Percentiles rank a stretch among this genome's conserved stretches.
phyloP scores from a whole-genome alignment of 148 eudicot genomes.

The Rheum nobile region DNA sequence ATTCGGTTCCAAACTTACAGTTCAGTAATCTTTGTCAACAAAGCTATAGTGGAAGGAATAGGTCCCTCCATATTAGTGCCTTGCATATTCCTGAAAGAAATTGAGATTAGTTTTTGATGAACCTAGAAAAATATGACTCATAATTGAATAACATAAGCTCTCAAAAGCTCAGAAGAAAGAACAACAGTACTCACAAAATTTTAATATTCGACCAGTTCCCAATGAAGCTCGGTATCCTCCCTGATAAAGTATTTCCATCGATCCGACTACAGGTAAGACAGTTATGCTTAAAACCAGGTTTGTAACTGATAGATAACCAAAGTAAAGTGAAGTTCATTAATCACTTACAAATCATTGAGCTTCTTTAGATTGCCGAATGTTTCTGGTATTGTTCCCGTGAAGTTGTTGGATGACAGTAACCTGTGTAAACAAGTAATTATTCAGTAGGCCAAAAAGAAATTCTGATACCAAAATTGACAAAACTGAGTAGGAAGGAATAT shows the following conservation, averaged over 20 bases:
- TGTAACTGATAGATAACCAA: neutral
- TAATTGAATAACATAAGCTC: neutral
- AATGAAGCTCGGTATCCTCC: conserved; percentile 63
- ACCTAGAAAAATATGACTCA: neutral
- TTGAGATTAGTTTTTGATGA: neutral
- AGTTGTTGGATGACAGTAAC: conserved; percentile 54
- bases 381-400: conserved; percentile 65
- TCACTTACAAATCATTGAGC: conserved; percentile 56
- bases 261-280: conserved; percentile 45
- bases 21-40: conserved; percentile 27
- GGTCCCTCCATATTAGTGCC: conserved; percentile 81
- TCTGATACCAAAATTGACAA: neutral
- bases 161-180: neutral
- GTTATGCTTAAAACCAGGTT: neutral
- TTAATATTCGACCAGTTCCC: conserved; percentile 48
- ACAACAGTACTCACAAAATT: conserved; percentile 36
- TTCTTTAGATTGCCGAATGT: conserved; percentile 43
- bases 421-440: conserved; percentile 25
- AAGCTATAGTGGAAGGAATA: conserved; percentile 47
- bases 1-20: conserved; percentile 35
- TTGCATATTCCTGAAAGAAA: conserved; percentile 49
- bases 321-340: neutral
- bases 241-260: conserved; percentile 53
- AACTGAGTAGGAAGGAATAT: neutral
- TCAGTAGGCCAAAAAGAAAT: neutral